Evolutionary conservation across 225 moss, liverwort and hornwort genomes (phyloP), one percentile per base, ranked within the genome.

Genomic region (Antitrichia curtipendula): DNA sequence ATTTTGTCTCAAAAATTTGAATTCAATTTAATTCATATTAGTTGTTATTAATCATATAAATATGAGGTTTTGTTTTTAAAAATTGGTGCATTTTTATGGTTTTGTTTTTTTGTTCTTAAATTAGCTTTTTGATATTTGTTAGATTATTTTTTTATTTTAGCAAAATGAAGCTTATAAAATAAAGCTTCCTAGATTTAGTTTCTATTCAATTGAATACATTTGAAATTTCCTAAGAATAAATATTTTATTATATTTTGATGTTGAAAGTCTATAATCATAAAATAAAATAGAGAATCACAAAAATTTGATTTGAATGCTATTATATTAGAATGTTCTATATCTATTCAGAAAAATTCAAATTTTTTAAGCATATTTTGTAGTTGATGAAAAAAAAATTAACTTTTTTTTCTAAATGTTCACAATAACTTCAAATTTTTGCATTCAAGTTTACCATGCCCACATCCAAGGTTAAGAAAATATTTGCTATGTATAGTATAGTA

Each of bases 191-290:
- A 11, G 7, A 38, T 54, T 38, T 56, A 17, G 8, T 4, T 78
- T 27, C 1, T 25, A 21, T 0, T n/a, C 0, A 9, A 2, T 53
- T 53, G 2, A 76, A 0, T 6, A 53, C 0, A 36, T 1, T 22
- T 9, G 6, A 24, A 1, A 15, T 27, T 57, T 53, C 5, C 3
- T 7, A 27, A 17, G 12, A 78, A 78, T 57, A 3, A n/a, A 0
- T n/a, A 9, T n/a, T 76, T 16, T 36, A 24, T 13, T 22, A 23
- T 24, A 76, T 24, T 53, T 53, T n/a, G 24, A 36, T 0, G 0
- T 4, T 75, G 7, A 32, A 32, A 50, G 6, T 31, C 7, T 13
- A 32, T 12, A 12, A 4, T 15, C 0, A 0, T 53, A 4, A n/a
- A 77, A n/a, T n/a, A 16, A 54, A 6, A 14, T 54, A 6, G 24